Base-by-base conservation (phyloP, 495 filamentous ascomycete species). In the Apiosordaria backusii region DNA sequence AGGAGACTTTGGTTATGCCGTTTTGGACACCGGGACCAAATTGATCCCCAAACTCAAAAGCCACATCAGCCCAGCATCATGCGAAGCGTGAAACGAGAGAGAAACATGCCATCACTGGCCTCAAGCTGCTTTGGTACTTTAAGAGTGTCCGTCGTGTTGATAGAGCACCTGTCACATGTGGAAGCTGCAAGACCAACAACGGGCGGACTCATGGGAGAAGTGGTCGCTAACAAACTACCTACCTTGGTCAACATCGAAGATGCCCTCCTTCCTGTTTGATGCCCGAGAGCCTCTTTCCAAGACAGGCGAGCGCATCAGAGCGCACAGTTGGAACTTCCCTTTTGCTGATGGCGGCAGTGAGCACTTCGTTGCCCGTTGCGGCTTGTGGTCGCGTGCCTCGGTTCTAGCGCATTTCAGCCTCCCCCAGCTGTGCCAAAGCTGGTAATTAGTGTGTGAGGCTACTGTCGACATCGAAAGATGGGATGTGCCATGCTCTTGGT, bases 21-120 rank as follows among this genome's bases (percentile, higher is more conserved):
- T 59, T 59, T 59, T 59, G 57, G 57, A 59, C 26, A 59, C 57
- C 57, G 57, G 26, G 24, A 15, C 35, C 57, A 57, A 22, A 57
- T 22, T 57, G 53, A 22, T 57, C 4, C 18, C 53, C 53, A 21
- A 22, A 10, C 19, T 22, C 53, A 21, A 22, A 22, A 9, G 53
- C 53, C 53, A 9, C 19, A 22, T 57, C 23, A 22, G 23, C 23
- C 53, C 19, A 57, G 19, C 19, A 45, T 45, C 35, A 45, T 7
- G 13, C 35, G 13, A 45, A 45, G 35, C 13, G 35, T 45, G 35
- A 45, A 45, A 45, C 9, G 10, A 15, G 9, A 13, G 5, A 45
- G 35, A 45, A 45, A 45, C 35, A 45, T 45, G 35, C 35, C 35
- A 45, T 45, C 35, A 45, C 35, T n/a, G n/a, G n/a, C n/a, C n/a